Percentiles rank a stretch among this genome's conserved stretches.
These are phyloP conservation scores for Sindora glabra DNA, from an alignment of 306 rosid species.

Conservation along the genomic window DNA sequence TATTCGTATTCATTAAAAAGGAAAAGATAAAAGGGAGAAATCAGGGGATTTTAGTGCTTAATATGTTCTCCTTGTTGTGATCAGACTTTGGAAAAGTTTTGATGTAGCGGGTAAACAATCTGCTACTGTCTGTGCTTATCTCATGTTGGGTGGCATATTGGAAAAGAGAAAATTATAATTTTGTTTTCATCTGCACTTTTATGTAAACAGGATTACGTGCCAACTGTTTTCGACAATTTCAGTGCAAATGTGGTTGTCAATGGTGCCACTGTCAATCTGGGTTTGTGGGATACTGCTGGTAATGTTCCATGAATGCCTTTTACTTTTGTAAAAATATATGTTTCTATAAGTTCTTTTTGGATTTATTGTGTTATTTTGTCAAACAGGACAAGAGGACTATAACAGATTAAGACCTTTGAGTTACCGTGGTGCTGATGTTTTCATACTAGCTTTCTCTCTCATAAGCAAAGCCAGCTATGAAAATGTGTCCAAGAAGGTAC, in stretches of 20 bases:
- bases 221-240: conserved; percentile 96
- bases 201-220: conserved; percentile 86
- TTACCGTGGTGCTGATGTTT: conserved; percentile 68
- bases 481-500: conserved; percentile 67
- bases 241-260: conserved; percentile 99
- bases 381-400: conserved; percentile 63
- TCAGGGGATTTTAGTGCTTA: too few species aligned
- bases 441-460: conserved; percentile 63
- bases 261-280: conserved; percentile 91
- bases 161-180: conserved; percentile 1
- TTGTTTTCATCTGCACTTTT: conserved; percentile 14
- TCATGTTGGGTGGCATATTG: background rate
- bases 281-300: conserved; percentile 99
- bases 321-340: background rate
- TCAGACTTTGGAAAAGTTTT: too few species aligned
- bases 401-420: conserved; percentile 64
- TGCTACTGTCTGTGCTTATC: too few species aligned
- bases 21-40: too few species aligned
- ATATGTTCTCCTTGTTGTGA: too few species aligned
- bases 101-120: background rate
- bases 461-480: conserved; percentile 67
- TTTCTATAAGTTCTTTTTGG: background rate
- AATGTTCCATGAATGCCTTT: conserved; percentile 12
- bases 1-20: too few species aligned
- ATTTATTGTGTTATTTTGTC: conserved; percentile 31